Conservation (phyloP, 306 rosid genomes). For the Cicer arietinum region DNA sequence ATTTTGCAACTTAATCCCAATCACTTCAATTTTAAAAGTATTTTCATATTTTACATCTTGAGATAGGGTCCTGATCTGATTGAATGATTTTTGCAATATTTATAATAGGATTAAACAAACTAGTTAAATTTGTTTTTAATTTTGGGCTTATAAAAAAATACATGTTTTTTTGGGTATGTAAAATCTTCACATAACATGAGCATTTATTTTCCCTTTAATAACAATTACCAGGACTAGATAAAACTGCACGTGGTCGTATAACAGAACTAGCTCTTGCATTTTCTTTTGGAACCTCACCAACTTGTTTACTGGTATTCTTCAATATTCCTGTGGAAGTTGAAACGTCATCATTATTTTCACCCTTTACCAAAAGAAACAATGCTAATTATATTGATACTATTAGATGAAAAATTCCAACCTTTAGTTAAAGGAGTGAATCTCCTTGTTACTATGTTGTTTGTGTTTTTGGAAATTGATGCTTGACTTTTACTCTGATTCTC, state of each 20-base stretch:
- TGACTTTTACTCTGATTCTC: slow-evolving; percentile 37
- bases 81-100: no score
- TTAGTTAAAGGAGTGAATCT: slow-evolving; percentile 46
- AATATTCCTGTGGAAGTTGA: slow-evolving; percentile 41
- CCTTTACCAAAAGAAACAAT: background rate
- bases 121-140: background rate
- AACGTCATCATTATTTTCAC: background rate
- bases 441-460: slow-evolving; percentile 35
- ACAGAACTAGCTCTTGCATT: slow-evolving; percentile 40
- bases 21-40: no score
- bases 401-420: slow-evolving; percentile 46
- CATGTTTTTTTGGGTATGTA: no score
- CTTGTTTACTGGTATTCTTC: slow-evolving; percentile 35
- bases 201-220: no score
- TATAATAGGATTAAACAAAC: background rate
- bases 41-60: no score
- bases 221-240: slow-evolving; percentile 71
- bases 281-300: slow-evolving; percentile 36
- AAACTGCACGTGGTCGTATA: slow-evolving; percentile 66
- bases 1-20: no score
- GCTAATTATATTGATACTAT: background rate
- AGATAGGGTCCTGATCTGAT: no score
- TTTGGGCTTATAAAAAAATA: background rate
- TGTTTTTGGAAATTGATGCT: slow-evolving; percentile 44
- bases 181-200: no score